A percentile compares a stretch with the other conserved stretches of the same genome.
Evolutionary conservation across 305 asterid genomes (phyloP).

Genomic region (Fraxinus ornus): DNA sequence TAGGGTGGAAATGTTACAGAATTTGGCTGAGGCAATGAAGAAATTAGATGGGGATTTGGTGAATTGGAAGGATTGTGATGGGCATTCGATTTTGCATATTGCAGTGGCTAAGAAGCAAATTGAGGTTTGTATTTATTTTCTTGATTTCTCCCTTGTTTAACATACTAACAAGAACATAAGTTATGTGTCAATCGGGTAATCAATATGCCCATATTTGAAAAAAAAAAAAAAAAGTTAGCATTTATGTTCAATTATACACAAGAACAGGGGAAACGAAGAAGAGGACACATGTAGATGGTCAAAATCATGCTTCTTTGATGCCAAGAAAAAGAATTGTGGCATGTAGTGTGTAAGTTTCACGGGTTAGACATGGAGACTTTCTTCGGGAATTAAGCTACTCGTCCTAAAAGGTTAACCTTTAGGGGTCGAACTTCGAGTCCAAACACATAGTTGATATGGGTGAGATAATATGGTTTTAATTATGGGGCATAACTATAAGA

Average conservation of each 20-base stretch:
- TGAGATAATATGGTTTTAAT: neutral
- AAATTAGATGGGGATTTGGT: conserved; percentile 24
- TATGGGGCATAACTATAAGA: neutral
- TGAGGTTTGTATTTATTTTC: conserved; percentile 22
- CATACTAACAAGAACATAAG: neutral
- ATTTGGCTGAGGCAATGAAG: conserved; percentile 29
- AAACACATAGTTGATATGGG: neutral
- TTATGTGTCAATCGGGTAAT: neutral
- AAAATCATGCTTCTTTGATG: neutral
- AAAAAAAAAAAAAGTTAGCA: neutral
- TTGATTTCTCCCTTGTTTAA: neutral
- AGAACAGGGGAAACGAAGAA: neutral
- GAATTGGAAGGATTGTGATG: conserved; percentile 43
- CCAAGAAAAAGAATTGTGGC: neutral
- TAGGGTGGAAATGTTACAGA: conserved; percentile 32
- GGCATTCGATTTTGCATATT: conserved; percentile 41
- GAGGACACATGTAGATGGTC: neutral
- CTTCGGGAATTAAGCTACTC: neutral
- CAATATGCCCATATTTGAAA: neutral
- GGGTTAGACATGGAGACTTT: neutral
- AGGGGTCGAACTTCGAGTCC: neutral
- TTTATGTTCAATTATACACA: neutral
- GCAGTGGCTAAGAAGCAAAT: conserved; percentile 39
- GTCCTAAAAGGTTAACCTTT: neutral
- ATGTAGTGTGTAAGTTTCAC: neutral